phyloP scores from a whole-genome alignment of 164 flowering plant species.

The Aristolochia californica region DNA sequence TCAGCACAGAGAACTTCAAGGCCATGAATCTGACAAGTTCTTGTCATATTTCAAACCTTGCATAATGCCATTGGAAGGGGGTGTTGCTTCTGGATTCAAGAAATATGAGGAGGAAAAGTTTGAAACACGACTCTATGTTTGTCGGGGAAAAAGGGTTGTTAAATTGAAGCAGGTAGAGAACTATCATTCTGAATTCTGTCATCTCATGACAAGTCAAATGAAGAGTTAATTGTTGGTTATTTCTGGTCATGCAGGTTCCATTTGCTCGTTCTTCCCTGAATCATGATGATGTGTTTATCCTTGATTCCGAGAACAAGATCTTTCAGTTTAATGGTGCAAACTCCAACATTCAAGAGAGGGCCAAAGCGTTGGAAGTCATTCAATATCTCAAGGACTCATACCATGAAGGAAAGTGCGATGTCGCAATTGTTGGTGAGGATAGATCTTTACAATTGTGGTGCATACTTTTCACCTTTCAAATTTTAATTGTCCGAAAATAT shows the following conservation, averaged over 20 bases:
- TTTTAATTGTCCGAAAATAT: background rate
- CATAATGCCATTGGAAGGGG: slow-evolving; percentile 96
- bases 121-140: slow-evolving; percentile 77
- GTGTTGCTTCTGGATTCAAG: slow-evolving; percentile 93
- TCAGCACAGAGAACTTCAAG: slow-evolving; percentile 93
- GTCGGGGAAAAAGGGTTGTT: slow-evolving; percentile 85
- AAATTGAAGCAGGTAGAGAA: slow-evolving; percentile 81
- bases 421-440: slow-evolving; percentile 84
- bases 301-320: slow-evolving; percentile 78
- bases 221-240: slow-evolving; percentile 4
- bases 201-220: background rate
- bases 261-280: slow-evolving; percentile 87
- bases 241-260: slow-evolving; percentile 60
- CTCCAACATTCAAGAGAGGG: slow-evolving; percentile 96
- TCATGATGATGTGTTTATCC: slow-evolving; percentile 98
- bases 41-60: slow-evolving; percentile 97
- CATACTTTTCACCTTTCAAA: background rate
- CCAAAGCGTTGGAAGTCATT: slow-evolving; percentile 94
- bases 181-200: too few species aligned
- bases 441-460: background rate
- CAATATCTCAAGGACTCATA: slow-evolving; percentile 87
- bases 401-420: slow-evolving; percentile 88
- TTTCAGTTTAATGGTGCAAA: slow-evolving; percentile 99
- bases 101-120: slow-evolving; percentile 74
- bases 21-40: slow-evolving; percentile 95